Base-by-base conservation (phyloP, 495 filamentous ascomycete species). In the Aspergillus cristatus region DNA sequence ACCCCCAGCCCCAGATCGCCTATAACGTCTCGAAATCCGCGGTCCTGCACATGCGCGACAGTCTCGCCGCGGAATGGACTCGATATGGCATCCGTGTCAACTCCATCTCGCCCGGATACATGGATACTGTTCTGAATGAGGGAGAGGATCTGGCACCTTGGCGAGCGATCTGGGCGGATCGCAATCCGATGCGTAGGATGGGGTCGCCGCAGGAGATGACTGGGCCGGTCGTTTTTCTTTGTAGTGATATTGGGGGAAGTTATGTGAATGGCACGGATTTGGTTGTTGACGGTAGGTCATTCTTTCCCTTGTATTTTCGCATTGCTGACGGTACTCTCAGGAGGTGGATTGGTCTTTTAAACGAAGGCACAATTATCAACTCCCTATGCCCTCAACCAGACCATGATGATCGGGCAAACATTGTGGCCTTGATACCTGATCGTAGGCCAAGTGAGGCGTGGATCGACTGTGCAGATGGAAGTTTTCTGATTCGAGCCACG, bases 91-190 rank as follows among this genome's bases (percentile, higher is more conserved):
- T 87, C 38, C 58, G 76, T 12, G 79, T 83, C 11, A 87, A 86
- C 41, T 70, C 63, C 15, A 67, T 87, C 13, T 71, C 61, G 13
- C 82, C 82, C 0, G 81, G 82, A 7, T 86, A 87, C 49, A 86
- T 85, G 79, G 78, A 87, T 52, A 87, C 81, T 3, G 71, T 84
- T 8, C 51, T 84, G 35, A 86, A 85, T 48, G 78, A 77, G 40
- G 80, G 80, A 0, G 67, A 71, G 0, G 72, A 71, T 1, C 46
- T 86, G 32, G 67, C 64, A 4, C 67, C 66, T 13, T 72, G 66
- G 26, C 63, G 70, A 43, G 57, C 52, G 33, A 64, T 71, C 3
- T 86, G 80, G 81, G 58, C 61, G 18, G 61, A 59, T n/a, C 55
- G 79, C 25, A 76, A 81, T 53, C 80, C 81, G 8, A 69, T 78